These are phyloP conservation scores for Cercospora canescens DNA, from an alignment of 2,329 filamentous ascomycete species.

Conservation along the genomic window DNA sequence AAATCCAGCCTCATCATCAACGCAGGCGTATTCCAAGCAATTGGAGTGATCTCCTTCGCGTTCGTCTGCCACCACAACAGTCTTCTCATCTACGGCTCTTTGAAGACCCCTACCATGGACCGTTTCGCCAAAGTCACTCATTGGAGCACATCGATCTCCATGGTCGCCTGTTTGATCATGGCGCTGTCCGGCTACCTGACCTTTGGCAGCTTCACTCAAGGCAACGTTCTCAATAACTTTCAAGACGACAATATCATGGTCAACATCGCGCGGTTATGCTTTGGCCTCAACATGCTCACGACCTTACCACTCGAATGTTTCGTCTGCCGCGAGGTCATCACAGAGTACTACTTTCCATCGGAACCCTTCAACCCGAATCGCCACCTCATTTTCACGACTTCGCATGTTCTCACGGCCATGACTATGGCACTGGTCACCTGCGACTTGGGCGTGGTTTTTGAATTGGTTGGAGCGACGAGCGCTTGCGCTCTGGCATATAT, in stretches of 20 bases:
- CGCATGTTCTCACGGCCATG: constrained; percentile 78
- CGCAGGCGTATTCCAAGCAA: constrained; percentile 86
- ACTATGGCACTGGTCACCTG: constrained; percentile 79
- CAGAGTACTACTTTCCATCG: constrained; percentile 73
- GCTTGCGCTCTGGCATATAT: constrained; percentile 95
- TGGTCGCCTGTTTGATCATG: constrained; percentile 88
- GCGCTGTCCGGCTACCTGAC: constrained; percentile 87
- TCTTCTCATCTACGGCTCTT: constrained; percentile 92
- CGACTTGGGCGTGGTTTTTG: constrained; percentile 91
- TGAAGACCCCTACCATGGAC: constrained; percentile 91
- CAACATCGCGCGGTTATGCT: constrained; percentile 90
- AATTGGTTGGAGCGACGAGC: constrained; percentile 92
- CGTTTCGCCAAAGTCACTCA: constrained; percentile 92
- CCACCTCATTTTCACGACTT: constrained; percentile 82
- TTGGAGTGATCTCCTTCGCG: constrained; percentile 96
- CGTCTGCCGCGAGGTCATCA: constrained; percentile 95
- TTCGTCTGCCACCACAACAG: constrained; percentile 90
- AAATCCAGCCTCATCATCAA: constrained; percentile 74
- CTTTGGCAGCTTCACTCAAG: constrained; percentile 87
- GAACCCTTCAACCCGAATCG: constrained; percentile 79
- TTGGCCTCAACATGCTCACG: constrained; percentile 98
- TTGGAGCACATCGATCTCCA: constrained; percentile 85
- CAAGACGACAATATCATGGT: constrained; percentile 87
- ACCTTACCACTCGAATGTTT: constrained; percentile 95
- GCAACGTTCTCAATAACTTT: constrained; percentile 98